phyloP scores from a whole-genome alignment of 257 asterid genomes.

The Primulina tabacum region DNA sequence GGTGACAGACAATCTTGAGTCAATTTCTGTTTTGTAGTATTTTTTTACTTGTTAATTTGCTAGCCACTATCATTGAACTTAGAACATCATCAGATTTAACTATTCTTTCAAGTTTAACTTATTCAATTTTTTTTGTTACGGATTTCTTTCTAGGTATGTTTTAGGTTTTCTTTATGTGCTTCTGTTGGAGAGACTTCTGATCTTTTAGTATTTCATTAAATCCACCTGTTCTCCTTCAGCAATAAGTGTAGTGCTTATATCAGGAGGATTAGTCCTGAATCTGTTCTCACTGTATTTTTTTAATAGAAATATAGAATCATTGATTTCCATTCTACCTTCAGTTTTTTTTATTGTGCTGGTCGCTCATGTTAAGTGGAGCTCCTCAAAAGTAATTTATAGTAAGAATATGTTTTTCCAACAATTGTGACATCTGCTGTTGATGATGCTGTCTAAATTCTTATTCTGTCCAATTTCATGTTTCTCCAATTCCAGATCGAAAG shows the following conservation, averaged over 20 bases:
- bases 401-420: neutral
- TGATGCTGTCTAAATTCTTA: slow-evolving; percentile 11
- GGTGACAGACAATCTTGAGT: neutral
- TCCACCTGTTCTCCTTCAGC: slow-evolving; percentile 17
- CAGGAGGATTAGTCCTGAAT: slow-evolving; percentile 6
- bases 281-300: neutral
- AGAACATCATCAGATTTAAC: neutral
- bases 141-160: neutral
- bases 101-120: neutral
- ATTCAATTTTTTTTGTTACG: neutral
- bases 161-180: slow-evolving; percentile 9
- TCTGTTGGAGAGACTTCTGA: neutral
- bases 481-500: slow-evolving; percentile 6
- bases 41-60: slow-evolving; percentile 5
- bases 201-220: neutral
- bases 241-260: neutral
- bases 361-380: slow-evolving; percentile 14
- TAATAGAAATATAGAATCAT: neutral
- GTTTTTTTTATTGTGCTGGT: slow-evolving; percentile 21
- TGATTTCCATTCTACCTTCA: neutral
- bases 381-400: slow-evolving; percentile 15
- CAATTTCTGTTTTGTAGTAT: neutral
- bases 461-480: slow-evolving; percentile 10
- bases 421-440: neutral
- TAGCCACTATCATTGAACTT: neutral